phyloP scores from a whole-genome alignment of 2,329 filamentous ascomycete species.

The Apiospora malaysiana region DNA sequence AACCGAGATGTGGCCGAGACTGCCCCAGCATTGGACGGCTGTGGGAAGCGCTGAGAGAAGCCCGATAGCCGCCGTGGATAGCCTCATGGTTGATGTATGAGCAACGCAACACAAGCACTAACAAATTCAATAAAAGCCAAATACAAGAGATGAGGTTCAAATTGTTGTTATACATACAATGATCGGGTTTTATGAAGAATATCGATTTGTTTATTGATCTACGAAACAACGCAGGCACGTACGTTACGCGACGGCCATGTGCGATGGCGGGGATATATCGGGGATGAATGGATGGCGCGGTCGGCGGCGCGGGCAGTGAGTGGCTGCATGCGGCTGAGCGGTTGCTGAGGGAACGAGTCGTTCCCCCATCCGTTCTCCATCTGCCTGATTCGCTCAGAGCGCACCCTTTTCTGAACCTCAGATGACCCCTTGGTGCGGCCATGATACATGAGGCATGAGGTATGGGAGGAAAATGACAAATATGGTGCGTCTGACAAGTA shows the following conservation, averaged over 20 bases:
- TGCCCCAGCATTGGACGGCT: background rate
- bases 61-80: background rate
- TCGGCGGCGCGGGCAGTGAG: no score
- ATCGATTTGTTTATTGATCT: background rate
- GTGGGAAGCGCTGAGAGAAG: constrained; percentile 38
- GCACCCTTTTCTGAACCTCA: background rate
- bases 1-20: constrained; percentile 69
- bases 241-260: background rate
- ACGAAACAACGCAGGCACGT: background rate
- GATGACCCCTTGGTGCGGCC: background rate
- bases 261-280: background rate
- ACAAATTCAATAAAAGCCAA: background rate
- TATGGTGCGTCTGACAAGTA: background rate
- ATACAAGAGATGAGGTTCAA: background rate
- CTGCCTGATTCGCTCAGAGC: constrained; percentile 8
- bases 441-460: no score
- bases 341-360: constrained; percentile 10
- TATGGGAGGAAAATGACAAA: background rate
- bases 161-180: no score
- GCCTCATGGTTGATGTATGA: background rate
- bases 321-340: background rate
- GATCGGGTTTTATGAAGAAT: no score
- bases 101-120: background rate
- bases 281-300: no score
- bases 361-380: background rate